phyloP scores from a whole-genome alignment of 2,329 filamentous ascomycete genomes.

The Hymenoscyphus fraxineus region DNA sequence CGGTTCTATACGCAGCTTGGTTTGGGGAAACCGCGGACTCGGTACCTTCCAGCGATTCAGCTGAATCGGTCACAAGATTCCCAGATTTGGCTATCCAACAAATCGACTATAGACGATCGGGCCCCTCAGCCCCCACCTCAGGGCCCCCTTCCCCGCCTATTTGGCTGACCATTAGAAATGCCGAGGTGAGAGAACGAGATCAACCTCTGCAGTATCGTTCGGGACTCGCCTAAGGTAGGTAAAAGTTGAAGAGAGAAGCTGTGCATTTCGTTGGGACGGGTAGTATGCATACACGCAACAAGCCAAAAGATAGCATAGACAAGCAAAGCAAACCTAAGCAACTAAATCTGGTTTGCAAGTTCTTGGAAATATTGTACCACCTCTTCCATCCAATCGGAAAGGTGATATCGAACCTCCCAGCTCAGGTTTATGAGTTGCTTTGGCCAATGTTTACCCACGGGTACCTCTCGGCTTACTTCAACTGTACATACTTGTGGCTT shows the following conservation, averaged over 20 bases:
- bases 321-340: too few relatives aligned
- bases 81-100: constrained; percentile 1
- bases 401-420: too few relatives aligned
- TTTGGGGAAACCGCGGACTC: neutral
- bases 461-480: too few relatives aligned
- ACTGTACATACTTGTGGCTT: neutral
- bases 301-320: too few relatives aligned
- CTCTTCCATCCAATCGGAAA: too few relatives aligned
- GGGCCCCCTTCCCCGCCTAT: neutral
- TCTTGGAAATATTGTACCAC: too few relatives aligned
- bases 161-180: neutral
- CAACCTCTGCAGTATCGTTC: neutral
- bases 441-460: too few relatives aligned
- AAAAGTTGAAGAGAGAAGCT: too few relatives aligned
- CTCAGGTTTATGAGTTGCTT: too few relatives aligned
- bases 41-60: neutral
- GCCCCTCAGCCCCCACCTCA: neutral
- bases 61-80: constrained; percentile 1
- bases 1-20: constrained; percentile 1
- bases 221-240: neutral
- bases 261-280: too few relatives aligned
- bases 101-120: neutral
- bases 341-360: too few relatives aligned
- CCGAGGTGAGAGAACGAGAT: neutral
- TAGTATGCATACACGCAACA: too few relatives aligned